A percentile compares a stretch with the other conserved stretches of the same genome.
phyloP scores from a whole-genome alignment of 768 basidiomycete genomes.

The Holtermanniella nyarrowii region DNA sequence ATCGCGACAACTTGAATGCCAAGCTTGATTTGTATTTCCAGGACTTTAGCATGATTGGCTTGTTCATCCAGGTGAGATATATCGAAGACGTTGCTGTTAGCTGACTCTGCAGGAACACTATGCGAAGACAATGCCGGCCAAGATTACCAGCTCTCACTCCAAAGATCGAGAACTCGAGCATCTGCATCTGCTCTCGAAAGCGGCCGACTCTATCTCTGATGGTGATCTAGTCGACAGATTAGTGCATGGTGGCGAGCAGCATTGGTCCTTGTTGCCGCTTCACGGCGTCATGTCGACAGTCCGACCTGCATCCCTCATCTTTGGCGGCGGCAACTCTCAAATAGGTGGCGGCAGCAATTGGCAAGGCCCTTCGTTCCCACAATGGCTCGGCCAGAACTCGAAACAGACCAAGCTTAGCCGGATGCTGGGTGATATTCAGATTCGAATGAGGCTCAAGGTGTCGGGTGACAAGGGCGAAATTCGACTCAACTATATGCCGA shows the following conservation, averaged over 20 bases:
- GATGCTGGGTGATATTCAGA: slow-evolving; percentile 79
- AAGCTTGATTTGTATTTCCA: slow-evolving; percentile 97
- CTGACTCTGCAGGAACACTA: slow-evolving; percentile 72
- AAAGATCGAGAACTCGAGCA: slow-evolving; percentile 59
- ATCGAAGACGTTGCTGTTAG: too few species aligned
- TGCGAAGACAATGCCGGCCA: slow-evolving; percentile 66
- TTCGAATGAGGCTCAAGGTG: slow-evolving; percentile 86
- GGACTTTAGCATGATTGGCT: slow-evolving; percentile 82
- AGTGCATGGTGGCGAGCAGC: slow-evolving; percentile 89
- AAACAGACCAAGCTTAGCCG: slow-evolving; percentile 72
- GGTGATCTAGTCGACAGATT: slow-evolving; percentile 85
- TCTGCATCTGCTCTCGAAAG: slow-evolving; percentile 70
- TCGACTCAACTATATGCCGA: slow-evolving; percentile 79
- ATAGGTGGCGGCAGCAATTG: slow-evolving; percentile 14
- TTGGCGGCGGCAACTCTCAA: slow-evolving; percentile 47
- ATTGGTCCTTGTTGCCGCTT: slow-evolving; percentile 88
- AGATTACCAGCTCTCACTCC: slow-evolving; percentile 49
- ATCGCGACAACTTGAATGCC: slow-evolving; percentile 69
- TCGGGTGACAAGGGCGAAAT: slow-evolving; percentile 86
- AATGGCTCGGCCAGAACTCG: slow-evolving; percentile 97
- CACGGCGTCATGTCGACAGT: slow-evolving; percentile 88
- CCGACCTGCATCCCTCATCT: slow-evolving; percentile 70
- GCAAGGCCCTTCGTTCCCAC: slow-evolving; percentile 54
- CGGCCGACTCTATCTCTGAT: slow-evolving; percentile 87
- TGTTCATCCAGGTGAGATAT: slow-evolving; percentile 95